These are phyloP conservation scores for Syzygium oleosum DNA, from an alignment of 345 rosid species.

Conservation along the genomic window DNA sequence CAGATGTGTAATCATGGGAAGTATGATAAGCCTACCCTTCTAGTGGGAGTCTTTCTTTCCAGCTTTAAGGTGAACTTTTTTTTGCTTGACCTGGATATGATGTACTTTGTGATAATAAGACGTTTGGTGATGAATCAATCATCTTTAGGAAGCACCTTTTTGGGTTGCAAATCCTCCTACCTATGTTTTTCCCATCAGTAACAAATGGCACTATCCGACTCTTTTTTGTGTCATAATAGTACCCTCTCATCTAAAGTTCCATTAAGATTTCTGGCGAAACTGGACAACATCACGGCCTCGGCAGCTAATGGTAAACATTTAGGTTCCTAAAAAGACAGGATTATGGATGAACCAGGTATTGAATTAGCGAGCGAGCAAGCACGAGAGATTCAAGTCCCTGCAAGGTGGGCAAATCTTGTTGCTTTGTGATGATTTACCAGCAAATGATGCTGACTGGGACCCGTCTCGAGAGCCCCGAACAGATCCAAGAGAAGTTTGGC, in stretches of 20 bases:
- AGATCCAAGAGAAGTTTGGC: neutral
- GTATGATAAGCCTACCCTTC: neutral
- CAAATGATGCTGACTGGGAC: neutral
- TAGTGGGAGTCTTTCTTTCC: neutral
- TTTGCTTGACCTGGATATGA: neutral
- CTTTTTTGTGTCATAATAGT: neutral
- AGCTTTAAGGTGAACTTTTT: neutral
- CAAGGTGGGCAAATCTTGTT: neutral
- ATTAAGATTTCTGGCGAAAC: neutral
- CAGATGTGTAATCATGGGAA: neutral
- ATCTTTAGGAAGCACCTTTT: neutral
- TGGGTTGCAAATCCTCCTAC: neutral
- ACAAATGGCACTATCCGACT: neutral
- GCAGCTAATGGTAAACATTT: neutral
- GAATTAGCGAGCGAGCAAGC: neutral
- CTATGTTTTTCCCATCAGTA: neutral
- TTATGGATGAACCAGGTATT: neutral
- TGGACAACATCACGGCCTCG: rapidly evolving
- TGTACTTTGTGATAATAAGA: neutral
- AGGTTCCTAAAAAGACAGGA: neutral
- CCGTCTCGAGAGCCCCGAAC: neutral
- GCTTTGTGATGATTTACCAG: neutral
- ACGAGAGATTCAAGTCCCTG: neutral
- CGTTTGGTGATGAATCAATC: neutral
- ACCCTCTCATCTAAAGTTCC: neutral